Conservation (phyloP, 495 filamentous ascomycete genomes). For the Bathelium albidoporum region DNA sequence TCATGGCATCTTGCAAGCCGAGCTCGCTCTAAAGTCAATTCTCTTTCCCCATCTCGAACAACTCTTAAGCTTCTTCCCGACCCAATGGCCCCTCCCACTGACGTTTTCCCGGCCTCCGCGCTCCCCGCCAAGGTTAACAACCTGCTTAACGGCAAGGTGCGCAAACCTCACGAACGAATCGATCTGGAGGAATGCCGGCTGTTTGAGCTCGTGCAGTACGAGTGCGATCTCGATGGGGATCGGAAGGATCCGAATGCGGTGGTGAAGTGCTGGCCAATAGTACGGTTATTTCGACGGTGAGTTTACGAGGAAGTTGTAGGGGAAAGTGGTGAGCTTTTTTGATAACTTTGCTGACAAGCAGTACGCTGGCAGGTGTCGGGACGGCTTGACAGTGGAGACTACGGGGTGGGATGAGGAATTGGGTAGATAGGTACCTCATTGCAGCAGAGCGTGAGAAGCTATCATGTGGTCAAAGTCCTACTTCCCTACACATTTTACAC, state of each 20-base stretch:
- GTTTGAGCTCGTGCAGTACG: slow-evolving; percentile 72
- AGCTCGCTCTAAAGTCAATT: not conserved
- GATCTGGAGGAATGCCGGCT: slow-evolving; percentile 59
- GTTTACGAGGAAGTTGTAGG: slow-evolving; percentile 22
- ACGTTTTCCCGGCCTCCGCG: slow-evolving; percentile 43
- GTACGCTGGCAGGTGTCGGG: slow-evolving; percentile 51
- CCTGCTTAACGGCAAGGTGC: slow-evolving; percentile 34
- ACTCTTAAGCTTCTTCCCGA: not conserved
- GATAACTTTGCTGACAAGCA: slow-evolving; percentile 12
- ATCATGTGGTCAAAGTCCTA: not conserved
- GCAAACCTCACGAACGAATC: slow-evolving; percentile 42
- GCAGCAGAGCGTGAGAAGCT: too few relatives aligned
- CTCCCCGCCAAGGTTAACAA: slow-evolving; percentile 43
- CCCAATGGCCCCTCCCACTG: slow-evolving; percentile 51
- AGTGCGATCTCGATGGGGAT: slow-evolving; percentile 54
- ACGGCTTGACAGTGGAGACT: slow-evolving; percentile 70
- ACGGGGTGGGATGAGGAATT: slow-evolving; percentile 56
- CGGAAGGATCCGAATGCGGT: slow-evolving; percentile 39
- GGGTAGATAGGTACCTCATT: not conserved
- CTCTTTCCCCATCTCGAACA: not conserved
- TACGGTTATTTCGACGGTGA: slow-evolving; percentile 72
- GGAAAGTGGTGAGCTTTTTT: not conserved
- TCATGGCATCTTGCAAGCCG: not conserved
- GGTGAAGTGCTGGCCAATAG: slow-evolving; percentile 61
- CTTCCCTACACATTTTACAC: too few relatives aligned